Evolutionary conservation across 257 asterid genomes (phyloP), one percentile per base, ranked within the genome.

Genomic region (Buddleja alternifolia): DNA sequence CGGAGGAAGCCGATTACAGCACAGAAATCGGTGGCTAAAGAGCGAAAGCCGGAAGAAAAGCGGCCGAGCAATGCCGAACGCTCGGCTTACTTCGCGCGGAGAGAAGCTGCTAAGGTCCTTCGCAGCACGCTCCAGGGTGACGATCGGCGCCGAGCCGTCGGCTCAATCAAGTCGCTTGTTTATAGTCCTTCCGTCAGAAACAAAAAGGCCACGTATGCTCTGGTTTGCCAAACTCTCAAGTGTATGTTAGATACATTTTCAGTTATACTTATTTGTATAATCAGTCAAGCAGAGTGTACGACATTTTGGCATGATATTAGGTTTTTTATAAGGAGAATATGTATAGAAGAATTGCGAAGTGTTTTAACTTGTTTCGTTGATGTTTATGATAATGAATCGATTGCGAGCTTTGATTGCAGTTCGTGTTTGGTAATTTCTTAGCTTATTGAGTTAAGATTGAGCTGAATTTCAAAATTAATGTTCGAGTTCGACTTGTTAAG

Each of bases 31-130:
- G 71, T 62, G 63, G 74, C 67, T 10, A 78, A 69, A 68, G 70
- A 44, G 55, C 66, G 67, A 52, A 81, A 76, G 76, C 81, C 80
- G 56, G 77, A 62, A 34, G 63, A 60, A 51, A 84, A 81, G 73
- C 78, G 77, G 76, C 80, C 39, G 67, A 82, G 69, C 79, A 79
- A 66, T 25, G 89, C 92, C 48, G 91, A 84, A 56, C 88, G 99
- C 8, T 89, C 97, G 34, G 90, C 96, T 37, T 84, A 84, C 82
- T 91, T 91, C 76, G 96, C 99, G 4, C 81, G 99, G 59, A 78
- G 99, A 77, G 97, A 94, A 78, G 96, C 97, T 8, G 96, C 99
- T 32, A 94, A 89, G 82, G 95, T 94, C 21, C 67, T 94, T 75
- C 92, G 95, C 71, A 89, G 77, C 72, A 64, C 82, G 57, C 97